A percentile compares a stretch with the other conserved stretches of the same genome.
Evolutionary conservation across 2,329 filamentous ascomycete species (phyloP).

Genomic region (Decorospora gaudefroyi): DNA sequence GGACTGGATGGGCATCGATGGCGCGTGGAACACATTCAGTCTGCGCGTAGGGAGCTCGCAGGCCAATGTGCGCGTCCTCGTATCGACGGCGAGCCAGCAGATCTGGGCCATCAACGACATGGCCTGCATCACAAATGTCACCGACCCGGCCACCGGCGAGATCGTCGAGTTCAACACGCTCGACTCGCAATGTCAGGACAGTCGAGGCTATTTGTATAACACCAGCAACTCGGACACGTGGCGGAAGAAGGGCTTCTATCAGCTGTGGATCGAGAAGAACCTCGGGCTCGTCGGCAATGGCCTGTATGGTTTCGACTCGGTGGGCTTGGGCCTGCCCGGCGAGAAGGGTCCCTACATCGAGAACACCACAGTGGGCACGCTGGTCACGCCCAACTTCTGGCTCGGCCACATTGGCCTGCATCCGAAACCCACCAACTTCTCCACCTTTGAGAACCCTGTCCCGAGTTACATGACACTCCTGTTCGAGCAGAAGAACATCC

Average conservation of each 20-base stretch:
- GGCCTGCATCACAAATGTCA: conserved; percentile 31
- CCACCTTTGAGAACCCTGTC: conserved; percentile 58
- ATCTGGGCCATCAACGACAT: conserved; percentile 64
- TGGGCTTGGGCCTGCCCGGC: conserved; percentile 49
- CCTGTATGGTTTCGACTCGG: conserved; percentile 63
- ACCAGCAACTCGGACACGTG: conserved; percentile 61
- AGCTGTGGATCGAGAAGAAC: conserved; percentile 61
- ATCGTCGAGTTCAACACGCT: conserved; percentile 26
- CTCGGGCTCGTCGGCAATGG: conserved; percentile 65
- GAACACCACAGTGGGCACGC: conserved; percentile 50
- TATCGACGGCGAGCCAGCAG: conserved; percentile 72
- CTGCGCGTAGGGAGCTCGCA: conserved; percentile 61
- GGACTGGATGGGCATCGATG: conserved; percentile 47
- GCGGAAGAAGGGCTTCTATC: conserved; percentile 63
- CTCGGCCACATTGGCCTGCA: conserved; percentile 56
- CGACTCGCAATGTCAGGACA: conserved; percentile 53
- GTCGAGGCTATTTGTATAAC: conserved; percentile 65
- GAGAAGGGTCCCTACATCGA: conserved; percentile 49
- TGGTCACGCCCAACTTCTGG: conserved; percentile 51
- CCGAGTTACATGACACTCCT: conserved; percentile 59
- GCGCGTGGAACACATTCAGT: conserved; percentile 68
- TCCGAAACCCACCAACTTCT: conserved; percentile 57
- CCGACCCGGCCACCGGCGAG: conserved; percentile 55
- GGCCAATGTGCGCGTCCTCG: conserved; percentile 60
- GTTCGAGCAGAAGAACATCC: conserved; percentile 61